Evolutionary conservation across 1,284 basidiomycete species (phyloP).

Genomic region (Cutaneotrichosporon mucoides): DNA sequence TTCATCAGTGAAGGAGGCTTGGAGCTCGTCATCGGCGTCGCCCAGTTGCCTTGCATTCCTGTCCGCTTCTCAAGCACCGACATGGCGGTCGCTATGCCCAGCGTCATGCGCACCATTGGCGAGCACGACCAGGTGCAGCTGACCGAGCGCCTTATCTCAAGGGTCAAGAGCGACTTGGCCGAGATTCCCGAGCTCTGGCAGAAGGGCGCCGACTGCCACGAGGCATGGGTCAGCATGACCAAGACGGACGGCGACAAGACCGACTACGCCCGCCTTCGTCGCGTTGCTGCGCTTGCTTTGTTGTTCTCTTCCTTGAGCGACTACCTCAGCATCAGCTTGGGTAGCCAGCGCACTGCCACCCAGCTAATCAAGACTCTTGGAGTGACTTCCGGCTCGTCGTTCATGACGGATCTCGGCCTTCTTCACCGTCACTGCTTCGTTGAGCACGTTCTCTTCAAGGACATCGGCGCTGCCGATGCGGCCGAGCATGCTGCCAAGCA

Average conservation of each 20-base stretch:
- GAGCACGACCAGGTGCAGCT: constrained; percentile 79
- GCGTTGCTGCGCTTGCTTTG: constrained; percentile 54
- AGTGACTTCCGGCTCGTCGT: constrained; percentile 59
- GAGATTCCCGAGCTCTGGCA: constrained; percentile 72
- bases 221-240: constrained; percentile 55
- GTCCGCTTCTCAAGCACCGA: constrained; percentile 82
- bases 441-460: constrained; percentile 58
- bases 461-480: constrained; percentile 32
- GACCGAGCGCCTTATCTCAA: constrained; percentile 64
- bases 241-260: constrained; percentile 15
- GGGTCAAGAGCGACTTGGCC: constrained; percentile 67
- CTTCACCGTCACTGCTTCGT: constrained; percentile 70
- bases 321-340: constrained; percentile 58
- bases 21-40: constrained; percentile 68
- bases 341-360: constrained; percentile 59
- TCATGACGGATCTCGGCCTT: constrained; percentile 70
- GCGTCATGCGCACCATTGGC: constrained; percentile 80
- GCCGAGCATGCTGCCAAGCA: neutral
- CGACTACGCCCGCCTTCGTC: constrained; percentile 9
- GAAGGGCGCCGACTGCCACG: constrained; percentile 48
- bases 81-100: constrained; percentile 74
- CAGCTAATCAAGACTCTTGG: constrained; percentile 72
- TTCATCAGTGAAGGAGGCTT: constrained; percentile 73
- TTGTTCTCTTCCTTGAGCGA: constrained; percentile 63
- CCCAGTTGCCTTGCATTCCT: constrained; percentile 79